Evolutionary conservation across 1,284 basidiomycete genomes (phyloP), one percentile per base, ranked within the genome.

Genomic region (Sphagnurus paluster): DNA sequence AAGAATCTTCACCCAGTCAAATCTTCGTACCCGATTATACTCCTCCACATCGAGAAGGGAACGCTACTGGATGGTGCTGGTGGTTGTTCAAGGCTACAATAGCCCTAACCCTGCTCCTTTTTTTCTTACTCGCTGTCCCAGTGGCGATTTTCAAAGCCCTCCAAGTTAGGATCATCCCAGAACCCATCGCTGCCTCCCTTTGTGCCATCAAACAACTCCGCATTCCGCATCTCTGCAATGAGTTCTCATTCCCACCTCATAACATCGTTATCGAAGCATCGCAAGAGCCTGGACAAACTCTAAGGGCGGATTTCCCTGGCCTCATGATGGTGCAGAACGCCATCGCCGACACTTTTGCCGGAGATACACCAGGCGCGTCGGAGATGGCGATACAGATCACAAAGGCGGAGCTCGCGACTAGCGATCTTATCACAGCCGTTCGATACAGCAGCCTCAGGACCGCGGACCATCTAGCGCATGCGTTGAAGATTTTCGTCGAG

Each of bases 351-450:
- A 58, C 66, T 24, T 56, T 75, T 39, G 57, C 72, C 21, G 69
- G 69, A 26, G 65, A 69, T 35, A 54, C 61, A 2, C 62, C 64
- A 3, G 66, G 65, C 8, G 64, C 66, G 3, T 64, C 67, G 0
- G 67, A 62, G 8, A 56, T 74, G 17, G 68, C 68, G 4, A 58
- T 75, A 4, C 70, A 74, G 49, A 67, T 76, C 43, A 72, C 71
- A 57, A 67, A 71, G 54, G 70, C 71, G 20, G 69, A 76, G 50
- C 69, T 75, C 58, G 74, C 72, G 10, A 72, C 68, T 3, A 62
- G 56, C 37, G 74, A 75, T 48, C 62, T 75, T 8, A 56, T 70
- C 26, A 65, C 66, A 14, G 59, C 74, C n/a, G 69, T 75, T 25
- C 62, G 62, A 33, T 55, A 60, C 39, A 75, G 73, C 53, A 57